phyloP scores from a whole-genome alignment of 768 basidiomycete genomes.

The Mycena filopes region DNA sequence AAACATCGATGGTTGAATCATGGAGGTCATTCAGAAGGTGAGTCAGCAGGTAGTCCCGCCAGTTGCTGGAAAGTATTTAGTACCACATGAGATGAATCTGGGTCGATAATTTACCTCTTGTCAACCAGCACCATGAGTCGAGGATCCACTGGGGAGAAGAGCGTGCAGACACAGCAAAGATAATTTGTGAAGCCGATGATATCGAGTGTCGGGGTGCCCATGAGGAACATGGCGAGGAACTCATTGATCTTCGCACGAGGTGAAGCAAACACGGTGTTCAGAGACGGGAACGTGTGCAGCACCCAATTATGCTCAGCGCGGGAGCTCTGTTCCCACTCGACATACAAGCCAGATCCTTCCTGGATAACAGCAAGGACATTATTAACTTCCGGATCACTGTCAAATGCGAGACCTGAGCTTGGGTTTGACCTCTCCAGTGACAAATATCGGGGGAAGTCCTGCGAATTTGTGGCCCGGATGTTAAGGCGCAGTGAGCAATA shows the following conservation, averaged over 20 bases:
- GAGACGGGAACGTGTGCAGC: neutral
- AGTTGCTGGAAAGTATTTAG: neutral
- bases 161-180: neutral
- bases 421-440: neutral
- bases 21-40: neutral
- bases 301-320: neutral
- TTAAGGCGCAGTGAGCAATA: neutral
- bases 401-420: too few species aligned
- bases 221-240: neutral
- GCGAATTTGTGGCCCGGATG: neutral
- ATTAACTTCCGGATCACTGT: too few species aligned
- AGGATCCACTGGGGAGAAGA: neutral
- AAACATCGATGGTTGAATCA: neutral
- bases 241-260: neutral
- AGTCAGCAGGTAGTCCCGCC: neutral
- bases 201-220: neutral
- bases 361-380: neutral
- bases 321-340: neutral
- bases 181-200: neutral
- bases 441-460: neutral
- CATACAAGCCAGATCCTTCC: neutral
- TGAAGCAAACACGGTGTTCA: too few species aligned
- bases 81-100: neutral
- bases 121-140: neutral
- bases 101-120: neutral